Percentiles rank a stretch among this genome's conserved stretches.
These are phyloP conservation scores for Dillenia turbinata DNA, from an alignment of 164 flowering plant genomes.

Conservation along the genomic window DNA sequence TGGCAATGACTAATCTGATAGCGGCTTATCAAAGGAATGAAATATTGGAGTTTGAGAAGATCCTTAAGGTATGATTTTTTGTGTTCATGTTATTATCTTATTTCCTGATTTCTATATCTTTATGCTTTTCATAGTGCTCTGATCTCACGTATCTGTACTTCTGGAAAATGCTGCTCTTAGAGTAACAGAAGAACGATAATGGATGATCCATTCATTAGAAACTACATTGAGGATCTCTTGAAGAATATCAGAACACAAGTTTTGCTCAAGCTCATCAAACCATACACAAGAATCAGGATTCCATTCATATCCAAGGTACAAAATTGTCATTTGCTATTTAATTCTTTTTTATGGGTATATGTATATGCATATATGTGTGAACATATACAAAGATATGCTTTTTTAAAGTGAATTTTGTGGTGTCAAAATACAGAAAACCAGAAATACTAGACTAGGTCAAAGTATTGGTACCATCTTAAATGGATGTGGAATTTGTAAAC, in stretches of 20 bases:
- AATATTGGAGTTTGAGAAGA: slow-evolving; percentile 95
- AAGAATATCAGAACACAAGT: slow-evolving; percentile 97
- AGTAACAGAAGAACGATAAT: slow-evolving; percentile 94
- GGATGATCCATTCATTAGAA: slow-evolving; percentile 96
- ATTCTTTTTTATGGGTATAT: too few relatives aligned
- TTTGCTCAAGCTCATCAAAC: slow-evolving; percentile 94
- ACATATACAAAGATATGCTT: too few relatives aligned
- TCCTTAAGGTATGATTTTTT: slow-evolving; percentile 54
- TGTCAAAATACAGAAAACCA: too few relatives aligned
- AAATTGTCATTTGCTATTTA: too few relatives aligned
- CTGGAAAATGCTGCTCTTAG: slow-evolving; percentile 33
- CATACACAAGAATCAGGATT: slow-evolving; percentile 91
- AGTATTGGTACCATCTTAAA: too few relatives aligned
- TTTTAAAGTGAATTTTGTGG: too few relatives aligned
- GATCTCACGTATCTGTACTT: background rate
- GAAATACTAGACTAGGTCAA: too few relatives aligned
- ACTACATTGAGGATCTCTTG: slow-evolving; percentile 92
- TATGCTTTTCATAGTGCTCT: background rate
- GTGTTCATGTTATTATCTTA: background rate
- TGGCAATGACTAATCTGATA: slow-evolving; percentile 97
- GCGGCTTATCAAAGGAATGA: slow-evolving; percentile 98
- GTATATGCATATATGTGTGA: too few relatives aligned
- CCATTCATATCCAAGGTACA: slow-evolving; percentile 92
- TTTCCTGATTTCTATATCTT: background rate
- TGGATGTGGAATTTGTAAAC: too few relatives aligned